Percentiles rank a stretch among this genome's conserved stretches.
Conservation (phyloP, 805 yeast genomes). For the Monosporozyma solicola region DNA sequence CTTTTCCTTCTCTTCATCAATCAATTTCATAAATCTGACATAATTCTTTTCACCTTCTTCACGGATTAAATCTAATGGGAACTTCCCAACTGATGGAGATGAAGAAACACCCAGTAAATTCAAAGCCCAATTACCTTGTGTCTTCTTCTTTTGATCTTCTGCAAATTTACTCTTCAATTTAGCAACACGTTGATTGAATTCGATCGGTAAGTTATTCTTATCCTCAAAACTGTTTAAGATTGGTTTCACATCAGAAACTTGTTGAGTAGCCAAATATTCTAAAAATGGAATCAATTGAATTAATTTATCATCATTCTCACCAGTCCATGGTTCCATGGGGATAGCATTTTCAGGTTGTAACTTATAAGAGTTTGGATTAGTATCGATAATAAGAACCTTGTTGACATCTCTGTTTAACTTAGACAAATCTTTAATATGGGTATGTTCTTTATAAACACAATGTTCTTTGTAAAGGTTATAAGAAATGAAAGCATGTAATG, state of each 20-base stretch:
- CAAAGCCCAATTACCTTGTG: constrained; percentile 44
- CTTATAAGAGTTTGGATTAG: constrained; percentile 58
- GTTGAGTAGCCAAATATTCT: constrained; percentile 88
- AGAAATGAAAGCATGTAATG: constrained; percentile 79
- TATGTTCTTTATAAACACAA: constrained; percentile 76
- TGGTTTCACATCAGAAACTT: constrained; percentile 81
- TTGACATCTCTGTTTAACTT: constrained; percentile 84
- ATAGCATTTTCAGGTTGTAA: constrained; percentile 94
- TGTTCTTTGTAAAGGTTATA: constrained; percentile 87
- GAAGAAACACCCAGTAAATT: constrained; percentile 50
- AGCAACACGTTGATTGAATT: constrained; percentile 70
- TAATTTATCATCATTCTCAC: constrained; percentile 71
- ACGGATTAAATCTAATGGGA: constrained; percentile 78
- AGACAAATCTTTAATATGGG: constrained; percentile 79
- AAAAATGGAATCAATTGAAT: constrained; percentile 81
- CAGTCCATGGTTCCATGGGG: constrained; percentile 77
- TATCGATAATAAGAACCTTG: constrained; percentile 74
- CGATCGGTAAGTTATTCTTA: constrained; percentile 60
- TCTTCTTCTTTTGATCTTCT: constrained; percentile 40
- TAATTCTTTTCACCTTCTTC: constrained; percentile 90
- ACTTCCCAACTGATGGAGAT: constrained; percentile 28
- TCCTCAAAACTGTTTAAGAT: constrained; percentile 65
- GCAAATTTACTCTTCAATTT: constrained; percentile 64
- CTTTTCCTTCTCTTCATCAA: constrained; percentile 73
- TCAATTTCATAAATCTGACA: constrained; percentile 67